Evolutionary conservation across 1,284 basidiomycete genomes (phyloP).

Genomic region (Malassezia globosa): DNA sequence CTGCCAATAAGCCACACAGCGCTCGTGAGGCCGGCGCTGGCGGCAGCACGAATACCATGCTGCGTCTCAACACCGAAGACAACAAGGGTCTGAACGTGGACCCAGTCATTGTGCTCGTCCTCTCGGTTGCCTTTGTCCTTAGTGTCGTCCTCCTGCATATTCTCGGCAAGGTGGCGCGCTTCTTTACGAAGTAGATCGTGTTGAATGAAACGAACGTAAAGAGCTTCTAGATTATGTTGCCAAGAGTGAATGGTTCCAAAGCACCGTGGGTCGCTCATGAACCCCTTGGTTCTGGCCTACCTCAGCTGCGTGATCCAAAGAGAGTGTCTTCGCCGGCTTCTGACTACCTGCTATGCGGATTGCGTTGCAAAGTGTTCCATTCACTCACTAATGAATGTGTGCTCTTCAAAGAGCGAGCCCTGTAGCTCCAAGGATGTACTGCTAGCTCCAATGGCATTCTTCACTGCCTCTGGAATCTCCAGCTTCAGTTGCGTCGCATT

Average conservation of each 20-base stretch:
- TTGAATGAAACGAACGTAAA: too few relatives aligned
- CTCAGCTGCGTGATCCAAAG: not conserved
- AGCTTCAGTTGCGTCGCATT: constrained; percentile 63
- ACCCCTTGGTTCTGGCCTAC: too few relatives aligned
- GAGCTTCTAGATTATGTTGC: too few relatives aligned
- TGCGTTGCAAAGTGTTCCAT: not conserved
- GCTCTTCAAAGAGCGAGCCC: constrained; percentile 72
- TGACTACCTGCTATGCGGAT: too few relatives aligned
- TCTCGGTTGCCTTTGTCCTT: constrained; percentile 93
- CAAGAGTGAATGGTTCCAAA: too few relatives aligned
- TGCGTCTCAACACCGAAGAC: constrained; percentile 88
- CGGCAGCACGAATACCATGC: constrained; percentile 92
- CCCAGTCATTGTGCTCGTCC: constrained; percentile 91
- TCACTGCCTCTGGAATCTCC: constrained; percentile 51
- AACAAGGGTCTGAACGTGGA: constrained; percentile 95
- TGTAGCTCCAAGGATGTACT: constrained; percentile 50
- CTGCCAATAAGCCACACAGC: constrained; percentile 70
- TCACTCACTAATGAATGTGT: constrained; percentile 61
- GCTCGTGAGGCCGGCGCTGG: constrained; percentile 85
- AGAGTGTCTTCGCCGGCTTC: not conserved
- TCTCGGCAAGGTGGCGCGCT: constrained; percentile 81
- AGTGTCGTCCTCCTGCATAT: constrained; percentile 99
- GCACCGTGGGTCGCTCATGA: too few relatives aligned
- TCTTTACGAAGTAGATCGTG: constrained; percentile 66
- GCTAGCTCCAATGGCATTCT: constrained; percentile 12